phyloP scores from a whole-genome alignment of 2,329 filamentous ascomycete genomes.

The Rutstroemia sp. region DNA sequence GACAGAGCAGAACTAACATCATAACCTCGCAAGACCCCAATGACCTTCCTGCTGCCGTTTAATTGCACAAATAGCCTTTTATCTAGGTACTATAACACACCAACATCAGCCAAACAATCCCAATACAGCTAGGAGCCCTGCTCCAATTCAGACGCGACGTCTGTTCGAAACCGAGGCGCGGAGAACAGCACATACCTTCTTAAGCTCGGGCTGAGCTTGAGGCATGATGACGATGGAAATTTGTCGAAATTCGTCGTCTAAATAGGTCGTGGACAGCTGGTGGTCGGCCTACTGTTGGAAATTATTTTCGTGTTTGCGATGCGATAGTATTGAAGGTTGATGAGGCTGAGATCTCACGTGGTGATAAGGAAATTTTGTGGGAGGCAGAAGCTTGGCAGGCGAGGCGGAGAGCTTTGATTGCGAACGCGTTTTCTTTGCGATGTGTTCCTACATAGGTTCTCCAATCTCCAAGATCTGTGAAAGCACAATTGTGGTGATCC shows the following conservation, averaged over 20 bases:
- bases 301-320: slow-evolving; percentile 8
- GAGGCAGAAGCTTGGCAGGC: not conserved
- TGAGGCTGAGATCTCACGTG: slow-evolving; percentile 22
- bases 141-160: not conserved
- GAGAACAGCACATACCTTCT: slow-evolving; percentile 61
- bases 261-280: slow-evolving; percentile 4
- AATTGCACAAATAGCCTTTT: slow-evolving; percentile 97
- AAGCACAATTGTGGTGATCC: no score
- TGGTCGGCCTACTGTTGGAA: slow-evolving; percentile 2
- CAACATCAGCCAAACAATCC: slow-evolving; percentile 16
- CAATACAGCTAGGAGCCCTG: slow-evolving; percentile 8
- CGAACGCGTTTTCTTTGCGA: not conserved
- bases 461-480: no score
- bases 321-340: not conserved
- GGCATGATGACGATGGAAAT: slow-evolving; percentile 57
- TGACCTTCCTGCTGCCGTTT: slow-evolving; percentile 95
- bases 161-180: no score
- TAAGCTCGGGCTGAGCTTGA: slow-evolving; percentile 97
- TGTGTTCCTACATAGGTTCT: not conserved
- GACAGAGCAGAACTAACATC: slow-evolving; percentile 55
- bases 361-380: slow-evolving; percentile 15
- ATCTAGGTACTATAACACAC: slow-evolving; percentile 75
- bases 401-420: not conserved
- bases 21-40: slow-evolving; percentile 88
- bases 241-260: slow-evolving; percentile 5